These are phyloP conservation scores for Groenewaldozyma tartarivorans DNA, from an alignment of 805 yeast genomes.

Conservation along the genomic window DNA sequence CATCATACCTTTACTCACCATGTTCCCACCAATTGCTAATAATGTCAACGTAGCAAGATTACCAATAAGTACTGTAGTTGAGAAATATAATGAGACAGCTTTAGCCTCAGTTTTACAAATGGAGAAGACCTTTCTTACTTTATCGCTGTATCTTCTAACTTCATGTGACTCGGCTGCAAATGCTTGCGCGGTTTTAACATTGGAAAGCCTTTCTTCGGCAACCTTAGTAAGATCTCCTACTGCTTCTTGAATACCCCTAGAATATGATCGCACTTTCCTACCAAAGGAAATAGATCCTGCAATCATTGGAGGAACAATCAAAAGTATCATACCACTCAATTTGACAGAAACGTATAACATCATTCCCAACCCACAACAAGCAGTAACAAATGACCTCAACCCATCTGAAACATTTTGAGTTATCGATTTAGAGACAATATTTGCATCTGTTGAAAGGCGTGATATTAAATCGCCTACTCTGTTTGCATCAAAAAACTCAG, in stretches of 20 bases:
- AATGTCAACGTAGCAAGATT: slow-evolving; percentile 71
- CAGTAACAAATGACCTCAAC: slow-evolving; percentile 71
- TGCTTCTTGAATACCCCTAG: slow-evolving; percentile 71
- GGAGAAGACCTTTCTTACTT: slow-evolving; percentile 53
- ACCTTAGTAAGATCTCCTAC: slow-evolving; percentile 82
- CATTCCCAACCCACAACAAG: slow-evolving; percentile 81
- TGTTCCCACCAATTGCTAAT: slow-evolving; percentile 68
- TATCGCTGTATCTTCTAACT: slow-evolving; percentile 62
- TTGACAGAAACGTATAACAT: slow-evolving; percentile 82
- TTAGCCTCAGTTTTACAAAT: slow-evolving; percentile 74
- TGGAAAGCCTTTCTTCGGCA: slow-evolving; percentile 83
- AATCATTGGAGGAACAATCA: slow-evolving; percentile 76
- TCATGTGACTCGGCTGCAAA: slow-evolving; percentile 80
- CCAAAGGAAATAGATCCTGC: slow-evolving; percentile 78
- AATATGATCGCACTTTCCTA: slow-evolving; percentile 58
- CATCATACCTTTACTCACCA: slow-evolving; percentile 68
- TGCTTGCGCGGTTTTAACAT: slow-evolving; percentile 79
- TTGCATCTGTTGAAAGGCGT: slow-evolving; percentile 78
- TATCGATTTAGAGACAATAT: slow-evolving; percentile 74
- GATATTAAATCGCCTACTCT: slow-evolving; percentile 89
- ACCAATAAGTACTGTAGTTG: slow-evolving; percentile 77
- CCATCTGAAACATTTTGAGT: slow-evolving; percentile 91
- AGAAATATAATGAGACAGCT: slow-evolving; percentile 65
- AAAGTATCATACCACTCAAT: slow-evolving; percentile 69
- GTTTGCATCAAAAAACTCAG: slow-evolving; percentile 81